Evolutionary conservation across 2,329 filamentous ascomycete species (phyloP).

Genomic region (Tolypocladium pustulatum): DNA sequence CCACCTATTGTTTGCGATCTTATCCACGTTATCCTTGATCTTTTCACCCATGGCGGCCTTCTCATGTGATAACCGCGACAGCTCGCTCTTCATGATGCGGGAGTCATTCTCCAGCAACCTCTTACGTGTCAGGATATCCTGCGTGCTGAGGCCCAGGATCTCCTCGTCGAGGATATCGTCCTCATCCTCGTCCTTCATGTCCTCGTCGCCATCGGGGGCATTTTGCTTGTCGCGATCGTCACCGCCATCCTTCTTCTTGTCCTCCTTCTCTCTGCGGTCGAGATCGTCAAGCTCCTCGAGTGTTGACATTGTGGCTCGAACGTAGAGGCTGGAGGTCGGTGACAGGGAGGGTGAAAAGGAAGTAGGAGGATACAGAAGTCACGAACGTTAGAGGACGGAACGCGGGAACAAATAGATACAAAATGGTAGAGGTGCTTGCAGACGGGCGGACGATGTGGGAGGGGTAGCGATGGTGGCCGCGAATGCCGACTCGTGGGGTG

Average conservation of each 20-base stretch:
- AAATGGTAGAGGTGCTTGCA: neutral
- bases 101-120: slow-evolving; percentile 94
- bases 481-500: neutral
- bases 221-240: slow-evolving; percentile 25
- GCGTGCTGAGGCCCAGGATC: slow-evolving; percentile 84
- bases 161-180: slow-evolving; percentile 82
- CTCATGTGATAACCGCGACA: slow-evolving; percentile 86
- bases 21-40: slow-evolving; percentile 98
- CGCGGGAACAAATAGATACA: neutral
- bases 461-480: neutral
- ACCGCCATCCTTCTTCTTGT: slow-evolving; percentile 38
- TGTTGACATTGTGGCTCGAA: slow-evolving; percentile 58
- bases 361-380: neutral
- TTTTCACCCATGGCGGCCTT: slow-evolving; percentile 95
- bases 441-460: neutral
- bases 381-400: neutral
- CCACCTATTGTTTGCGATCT: slow-evolving; percentile 98
- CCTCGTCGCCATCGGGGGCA: slow-evolving; percentile 62
- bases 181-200: slow-evolving; percentile 77
- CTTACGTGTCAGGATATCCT: slow-evolving; percentile 86
- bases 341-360: neutral
- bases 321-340: neutral
- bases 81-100: slow-evolving; percentile 97
- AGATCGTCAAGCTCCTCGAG: slow-evolving; percentile 87
- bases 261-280: slow-evolving; percentile 68